These are phyloP conservation scores for Lolium perenne DNA, from an alignment of 176 grass and related monocot species.

Conservation along the genomic window DNA sequence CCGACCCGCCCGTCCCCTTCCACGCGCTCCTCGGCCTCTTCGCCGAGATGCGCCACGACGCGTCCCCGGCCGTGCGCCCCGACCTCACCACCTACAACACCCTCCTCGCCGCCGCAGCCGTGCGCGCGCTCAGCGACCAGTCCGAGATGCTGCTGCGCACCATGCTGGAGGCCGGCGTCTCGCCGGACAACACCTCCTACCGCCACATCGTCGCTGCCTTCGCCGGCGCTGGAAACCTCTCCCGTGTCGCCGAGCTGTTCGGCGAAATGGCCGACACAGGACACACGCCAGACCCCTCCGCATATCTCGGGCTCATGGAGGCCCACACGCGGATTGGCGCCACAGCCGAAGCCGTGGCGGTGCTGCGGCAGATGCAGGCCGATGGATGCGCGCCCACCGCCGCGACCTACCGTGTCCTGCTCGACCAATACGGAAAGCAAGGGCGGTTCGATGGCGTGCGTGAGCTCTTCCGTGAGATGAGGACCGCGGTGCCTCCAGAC, in stretches of 20 bases:
- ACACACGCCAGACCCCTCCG: slow-evolving; percentile 61
- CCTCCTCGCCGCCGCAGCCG: slow-evolving; percentile 68
- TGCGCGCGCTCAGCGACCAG: slow-evolving; percentile 71
- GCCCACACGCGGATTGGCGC: slow-evolving; percentile 69
- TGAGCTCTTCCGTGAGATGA: slow-evolving; percentile 91
- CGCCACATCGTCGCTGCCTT: slow-evolving; percentile 74
- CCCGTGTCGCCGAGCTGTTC: slow-evolving; percentile 67
- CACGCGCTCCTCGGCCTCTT: slow-evolving; percentile 82
- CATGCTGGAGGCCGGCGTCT: slow-evolving; percentile 81
- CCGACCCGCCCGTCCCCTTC: slow-evolving; percentile 68
- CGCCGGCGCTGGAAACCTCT: slow-evolving; percentile 51
- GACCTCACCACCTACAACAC: slow-evolving; percentile 97
- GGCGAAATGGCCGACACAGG: slow-evolving; percentile 66
- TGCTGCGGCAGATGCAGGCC: slow-evolving; percentile 87
- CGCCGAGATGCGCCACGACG: slow-evolving; percentile 94
- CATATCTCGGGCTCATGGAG: slow-evolving; percentile 87
- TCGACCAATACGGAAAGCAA: slow-evolving; percentile 77
- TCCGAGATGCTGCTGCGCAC: slow-evolving; percentile 89
- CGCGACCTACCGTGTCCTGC: slow-evolving; percentile 80
- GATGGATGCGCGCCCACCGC: slow-evolving; percentile 77
- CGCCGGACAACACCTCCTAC: slow-evolving; percentile 72
- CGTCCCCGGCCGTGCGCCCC: slow-evolving; percentile 66
- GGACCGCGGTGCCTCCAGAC: slow-evolving; percentile 69
- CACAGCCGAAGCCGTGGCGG: slow-evolving; percentile 61
- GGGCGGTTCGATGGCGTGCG: slow-evolving; percentile 86